Percentiles rank a stretch among this genome's conserved stretches.
phyloP scores from a whole-genome alignment of 2,329 filamentous ascomycete species.

The Fragosphaeria purpurea region DNA sequence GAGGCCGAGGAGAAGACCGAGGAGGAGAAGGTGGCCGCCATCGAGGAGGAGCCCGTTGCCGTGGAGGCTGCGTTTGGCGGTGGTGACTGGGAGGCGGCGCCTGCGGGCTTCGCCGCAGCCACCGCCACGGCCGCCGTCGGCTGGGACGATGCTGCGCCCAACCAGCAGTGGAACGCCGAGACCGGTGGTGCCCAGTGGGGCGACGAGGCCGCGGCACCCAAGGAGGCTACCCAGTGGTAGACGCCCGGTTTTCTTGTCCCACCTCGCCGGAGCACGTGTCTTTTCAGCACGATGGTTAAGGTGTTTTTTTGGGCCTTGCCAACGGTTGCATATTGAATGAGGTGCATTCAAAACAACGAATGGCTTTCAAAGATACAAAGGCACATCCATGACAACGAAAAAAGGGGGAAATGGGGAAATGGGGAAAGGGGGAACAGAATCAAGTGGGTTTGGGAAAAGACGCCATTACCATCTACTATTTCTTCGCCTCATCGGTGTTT shows the following conservation, averaged over 20 bases:
- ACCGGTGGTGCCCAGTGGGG: slow-evolving; percentile 48
- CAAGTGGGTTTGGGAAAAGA: not conserved
- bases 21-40: slow-evolving; percentile 82
- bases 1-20: slow-evolving; percentile 98
- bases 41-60: slow-evolving; percentile 72
- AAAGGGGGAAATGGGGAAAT: not conserved
- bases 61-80: slow-evolving; percentile 62
- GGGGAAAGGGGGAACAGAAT: slow-evolving; percentile 5
- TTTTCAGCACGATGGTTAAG: too few species aligned
- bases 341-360: too few species aligned
- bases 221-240: slow-evolving; percentile 45
- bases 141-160: slow-evolving; percentile 53
- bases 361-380: too few species aligned
- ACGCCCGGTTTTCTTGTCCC: not conserved
- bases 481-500: not conserved
- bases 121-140: slow-evolving; percentile 35
- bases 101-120: slow-evolving; percentile 58
- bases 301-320: too few species aligned
- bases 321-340: too few species aligned
- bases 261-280: not conserved
- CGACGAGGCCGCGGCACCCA: slow-evolving; percentile 28
- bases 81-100: slow-evolving; percentile 79
- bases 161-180: slow-evolving; percentile 57
- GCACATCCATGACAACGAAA: too few species aligned
- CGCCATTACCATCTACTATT: not conserved